phyloP scores from a whole-genome alignment of 352 stramenopile genomes.

The Phytophthora ramorum region DNA sequence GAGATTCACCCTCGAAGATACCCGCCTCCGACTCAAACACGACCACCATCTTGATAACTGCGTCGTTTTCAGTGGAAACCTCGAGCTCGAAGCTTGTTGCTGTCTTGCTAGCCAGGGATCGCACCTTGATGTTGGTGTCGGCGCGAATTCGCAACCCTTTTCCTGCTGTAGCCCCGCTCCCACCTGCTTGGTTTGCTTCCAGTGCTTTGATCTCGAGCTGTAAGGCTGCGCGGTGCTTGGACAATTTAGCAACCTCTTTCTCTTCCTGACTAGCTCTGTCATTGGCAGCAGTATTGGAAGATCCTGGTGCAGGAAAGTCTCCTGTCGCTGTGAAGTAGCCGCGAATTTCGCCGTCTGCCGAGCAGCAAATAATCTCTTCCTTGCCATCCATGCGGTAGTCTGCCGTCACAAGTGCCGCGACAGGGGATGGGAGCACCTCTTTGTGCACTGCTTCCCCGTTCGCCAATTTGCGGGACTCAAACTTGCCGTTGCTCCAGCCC shows the following conservation, averaged over 20 bases:
- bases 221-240: constrained; percentile 78
- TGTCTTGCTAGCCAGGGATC: constrained; percentile 55
- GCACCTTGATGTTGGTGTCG: constrained; percentile 69
- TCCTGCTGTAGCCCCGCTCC: constrained; percentile 11
- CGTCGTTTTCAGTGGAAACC: constrained; percentile 85
- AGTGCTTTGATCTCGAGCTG: constrained; percentile 82
- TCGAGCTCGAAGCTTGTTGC: constrained; percentile 79
- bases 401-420: constrained; percentile 74
- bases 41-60: constrained; percentile 88
- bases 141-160: constrained; percentile 65
- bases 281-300: constrained; percentile 21
- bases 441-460: constrained; percentile 90
- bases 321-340: constrained; percentile 64
- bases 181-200: constrained; percentile 49
- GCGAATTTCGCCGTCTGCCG: constrained; percentile 78
- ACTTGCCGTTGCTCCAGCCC: constrained; percentile 92
- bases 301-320: constrained; percentile 42
- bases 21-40: constrained; percentile 89
- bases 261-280: constrained; percentile 67
- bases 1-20: constrained; percentile 88
- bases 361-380: constrained; percentile 91
- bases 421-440: constrained; percentile 68
- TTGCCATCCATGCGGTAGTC: constrained; percentile 92
- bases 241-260: constrained; percentile 84
- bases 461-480: constrained; percentile 73